Evolutionary conservation across 176 grass and related monocot species (phyloP).

Genomic region (Carex pumila): DNA sequence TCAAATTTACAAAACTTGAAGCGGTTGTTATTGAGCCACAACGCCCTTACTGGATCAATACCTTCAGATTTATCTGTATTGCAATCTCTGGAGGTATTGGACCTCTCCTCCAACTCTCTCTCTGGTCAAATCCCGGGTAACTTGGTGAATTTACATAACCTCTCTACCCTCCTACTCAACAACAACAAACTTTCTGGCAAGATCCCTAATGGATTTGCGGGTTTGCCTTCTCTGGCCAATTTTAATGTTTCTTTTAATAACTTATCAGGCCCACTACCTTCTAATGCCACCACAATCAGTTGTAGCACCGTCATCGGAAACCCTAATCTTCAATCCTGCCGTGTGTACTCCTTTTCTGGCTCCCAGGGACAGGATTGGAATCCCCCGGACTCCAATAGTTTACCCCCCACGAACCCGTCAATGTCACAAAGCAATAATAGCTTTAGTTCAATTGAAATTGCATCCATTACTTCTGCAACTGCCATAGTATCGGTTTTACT

Average conservation of each 20-base stretch:
- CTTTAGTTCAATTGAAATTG: slow-evolving; percentile 88
- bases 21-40: slow-evolving; percentile 58
- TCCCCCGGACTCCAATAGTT: slow-evolving; percentile 43
- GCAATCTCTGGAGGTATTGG: slow-evolving; percentile 55
- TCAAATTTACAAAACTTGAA: slow-evolving; percentile 44
- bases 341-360: slow-evolving; percentile 52
- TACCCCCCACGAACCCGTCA: slow-evolving; percentile 22
- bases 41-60: slow-evolving; percentile 70
- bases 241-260: slow-evolving; percentile 99
- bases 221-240: slow-evolving; percentile 35
- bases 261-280: slow-evolving; percentile 77
- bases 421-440: slow-evolving; percentile 39
- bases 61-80: slow-evolving; percentile 46
- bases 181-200: slow-evolving; percentile 91
- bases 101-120: slow-evolving; percentile 82
- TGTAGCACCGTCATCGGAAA: slow-evolving; percentile 85
- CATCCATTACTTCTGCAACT: slow-evolving; percentile 88
- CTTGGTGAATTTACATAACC: slow-evolving; percentile 60
- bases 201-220: slow-evolving; percentile 59
- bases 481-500: slow-evolving; percentile 93
- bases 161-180: slow-evolving; percentile 61
- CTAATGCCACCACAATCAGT: slow-evolving; percentile 53
- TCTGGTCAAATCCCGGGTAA: slow-evolving; percentile 57
- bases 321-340: slow-evolving; percentile 83
- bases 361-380: slow-evolving; percentile 45